Base-by-base conservation (phyloP, 139 green algal species). In the Chlorella vulgaris region DNA sequence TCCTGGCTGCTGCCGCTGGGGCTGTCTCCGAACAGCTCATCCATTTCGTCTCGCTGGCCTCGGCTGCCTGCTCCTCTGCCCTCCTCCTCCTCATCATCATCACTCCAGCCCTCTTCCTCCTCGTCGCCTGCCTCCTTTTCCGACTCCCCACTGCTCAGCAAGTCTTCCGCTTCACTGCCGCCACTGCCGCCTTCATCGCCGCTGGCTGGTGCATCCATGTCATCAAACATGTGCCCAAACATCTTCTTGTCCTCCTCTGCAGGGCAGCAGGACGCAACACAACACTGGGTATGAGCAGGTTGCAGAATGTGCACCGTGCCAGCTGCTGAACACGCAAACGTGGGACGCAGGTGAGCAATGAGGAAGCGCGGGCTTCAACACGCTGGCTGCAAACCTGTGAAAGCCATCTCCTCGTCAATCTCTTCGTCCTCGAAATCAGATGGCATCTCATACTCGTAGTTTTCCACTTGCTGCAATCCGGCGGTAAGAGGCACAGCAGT, bases 381-480 rank as follows among this genome's bases (percentile, higher is more conserved):
- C n/a, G 47, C 19, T 66, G 4, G 26, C 26, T 39, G 24, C 76
- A 15, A 36, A 84, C 83, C 91, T 1, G 87, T 97, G 81, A 99
- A 99, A 3, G 95, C 96, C 21, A 87, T 63, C 43, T 99, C 96
- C 74, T 99, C 96, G 58, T 98, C 94, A 40, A 99, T 98, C 70
- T 99, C 96, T 82, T 99, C 96, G 38, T 98, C 95, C 77, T 98
- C 91, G 87, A 97, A 97, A 74, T 97, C 93, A 0, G 81, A 90
- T 0, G 93, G 93, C 63, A 97, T 79, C 83, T 97, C 91, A 77
- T 98, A 98, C 77, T 98, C 93, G 73, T 96, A 97, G 55, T 92
- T 94, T 15, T 97, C 94, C 31, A 97, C 92, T 38, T 83, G 28
- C 91, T 98, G 91, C 86, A 84, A 21, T 50, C 4, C n/a, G n/a